Percentiles rank a stretch among this genome's conserved stretches.
These are phyloP conservation scores for Ophiosphaerella herpotricha DNA, from an alignment of 2,329 filamentous ascomycete genomes.

Conservation along the genomic window DNA sequence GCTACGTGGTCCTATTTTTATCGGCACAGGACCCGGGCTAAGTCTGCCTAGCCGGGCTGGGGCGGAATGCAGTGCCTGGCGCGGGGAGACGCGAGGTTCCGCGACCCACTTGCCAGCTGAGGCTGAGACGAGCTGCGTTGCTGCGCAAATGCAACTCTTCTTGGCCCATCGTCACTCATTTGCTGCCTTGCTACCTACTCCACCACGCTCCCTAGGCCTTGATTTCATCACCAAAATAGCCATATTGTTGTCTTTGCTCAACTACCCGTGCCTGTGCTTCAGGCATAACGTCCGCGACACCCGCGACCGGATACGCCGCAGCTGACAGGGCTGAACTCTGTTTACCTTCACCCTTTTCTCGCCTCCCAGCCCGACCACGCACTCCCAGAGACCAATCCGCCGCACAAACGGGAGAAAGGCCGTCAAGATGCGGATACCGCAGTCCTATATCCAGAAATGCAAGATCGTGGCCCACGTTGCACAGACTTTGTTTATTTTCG, in stretches of 20 bases:
- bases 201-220: background rate
- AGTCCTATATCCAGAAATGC: constrained; percentile 57
- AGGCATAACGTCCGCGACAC: background rate
- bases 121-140: constrained; percentile 18
- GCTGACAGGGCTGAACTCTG: constrained; percentile 4
- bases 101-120: constrained; percentile 15
- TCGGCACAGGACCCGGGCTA: no score
- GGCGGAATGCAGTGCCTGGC: background rate
- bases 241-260: no score
- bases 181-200: constrained; percentile 1
- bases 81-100: constrained; percentile 8
- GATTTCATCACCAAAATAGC: background rate
- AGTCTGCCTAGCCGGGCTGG: no score
- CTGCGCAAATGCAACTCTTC: constrained; percentile 2
- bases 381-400: background rate
- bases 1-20: no score
- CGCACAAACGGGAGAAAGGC: background rate
- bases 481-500: constrained; percentile 62
- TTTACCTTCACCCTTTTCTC: constrained; percentile 9
- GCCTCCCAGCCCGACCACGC: background rate
- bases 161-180: constrained; percentile 4
- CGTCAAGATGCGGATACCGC: constrained; percentile 49
- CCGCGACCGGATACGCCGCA: background rate
- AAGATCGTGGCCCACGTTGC: constrained; percentile 61
- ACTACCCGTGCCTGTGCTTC: background rate